Evolutionary conservation across 2,329 filamentous ascomycete genomes (phyloP), one percentile per base, ranked within the genome.

Genomic region (Diplodia mutila): DNA sequence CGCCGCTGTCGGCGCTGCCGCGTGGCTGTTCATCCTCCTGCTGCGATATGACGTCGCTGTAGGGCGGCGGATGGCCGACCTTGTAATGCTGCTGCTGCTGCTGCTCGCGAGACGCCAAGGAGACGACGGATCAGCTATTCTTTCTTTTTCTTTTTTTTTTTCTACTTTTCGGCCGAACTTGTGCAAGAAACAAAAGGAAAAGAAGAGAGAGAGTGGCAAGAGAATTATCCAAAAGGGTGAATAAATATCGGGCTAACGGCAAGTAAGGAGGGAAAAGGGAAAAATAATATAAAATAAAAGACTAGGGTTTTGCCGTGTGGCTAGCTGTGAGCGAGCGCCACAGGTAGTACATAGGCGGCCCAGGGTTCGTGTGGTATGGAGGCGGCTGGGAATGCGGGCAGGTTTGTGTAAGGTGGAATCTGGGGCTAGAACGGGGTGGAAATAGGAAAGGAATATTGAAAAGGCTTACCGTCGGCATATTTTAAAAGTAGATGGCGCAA

Each of bases 41-140:
- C 7, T 9, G n/a, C 11, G 25, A 4, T 7, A 51, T 27, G 46
- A 51, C 59, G 29, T 63, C 42, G n/a, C 42, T 51, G 46, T 63
- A 63, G 8, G 59, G 46, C 27, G 59, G 46, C 25, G 59, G 59
- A 23, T 34, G 59, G 42, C 59, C 59, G 59, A 63, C 46, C n/a
- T 51, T 63, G 42, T 51, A 63, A 42, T 63, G 59, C 14, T 63
- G 59, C 42, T 63, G 27, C 59, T 21, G 3, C 29, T 32, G 2
- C n/a, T n/a, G n/a, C n/a, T n/a, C n/a, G n/a, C n/a, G 3, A n/a
- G 27, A 55, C 11, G 14, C 39, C 23, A 42, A n/a, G n/a, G 46
- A 11, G 49, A 34, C 18, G 42, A 37, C 3, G 18, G 37, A 32
- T 39, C n/a, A 55, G 49, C 18, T 46, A 7, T 21, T 18, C 7